A percentile compares a stretch with the other conserved stretches of the same genome.
Evolutionary conservation across 805 yeast species (phyloP).

Genomic region (Saccharomycopsis sp.): DNA sequence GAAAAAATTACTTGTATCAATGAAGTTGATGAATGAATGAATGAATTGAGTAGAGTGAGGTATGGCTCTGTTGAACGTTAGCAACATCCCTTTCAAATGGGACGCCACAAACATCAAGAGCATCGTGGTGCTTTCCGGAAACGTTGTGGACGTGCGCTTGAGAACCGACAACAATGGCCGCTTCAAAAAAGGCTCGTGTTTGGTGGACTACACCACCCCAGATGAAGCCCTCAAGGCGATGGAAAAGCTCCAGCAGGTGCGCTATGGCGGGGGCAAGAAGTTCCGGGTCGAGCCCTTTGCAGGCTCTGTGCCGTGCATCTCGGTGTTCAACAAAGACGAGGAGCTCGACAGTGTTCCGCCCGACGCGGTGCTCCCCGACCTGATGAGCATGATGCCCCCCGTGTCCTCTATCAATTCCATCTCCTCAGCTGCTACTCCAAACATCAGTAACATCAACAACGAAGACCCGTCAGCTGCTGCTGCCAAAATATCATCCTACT

Average conservation of each 20-base stretch:
- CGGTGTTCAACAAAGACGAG: no score
- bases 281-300: conserved; percentile 48
- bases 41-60: no score
- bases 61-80: no score
- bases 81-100: conserved; percentile 69
- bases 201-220: conserved; percentile 48
- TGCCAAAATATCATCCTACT: no score
- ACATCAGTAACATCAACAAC: background rate
- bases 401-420: no score
- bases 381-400: no score
- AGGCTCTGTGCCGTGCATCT: no score
- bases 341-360: no score
- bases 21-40: no score
- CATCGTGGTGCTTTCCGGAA: conserved; percentile 66
- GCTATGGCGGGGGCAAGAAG: conserved; percentile 38
- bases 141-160: conserved; percentile 57
- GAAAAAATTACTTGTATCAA: no score
- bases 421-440: no score
- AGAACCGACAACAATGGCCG: conserved; percentile 42
- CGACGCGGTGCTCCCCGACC: no score
- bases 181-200: conserved; percentile 58
- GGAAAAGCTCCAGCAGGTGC: conserved; percentile 35
- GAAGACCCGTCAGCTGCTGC: background rate
- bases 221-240: conserved; percentile 46
- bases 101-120: conserved; percentile 51